These are phyloP conservation scores for Linum usitatissimum DNA, from an alignment of 345 rosid species.

Conservation along the genomic window DNA sequence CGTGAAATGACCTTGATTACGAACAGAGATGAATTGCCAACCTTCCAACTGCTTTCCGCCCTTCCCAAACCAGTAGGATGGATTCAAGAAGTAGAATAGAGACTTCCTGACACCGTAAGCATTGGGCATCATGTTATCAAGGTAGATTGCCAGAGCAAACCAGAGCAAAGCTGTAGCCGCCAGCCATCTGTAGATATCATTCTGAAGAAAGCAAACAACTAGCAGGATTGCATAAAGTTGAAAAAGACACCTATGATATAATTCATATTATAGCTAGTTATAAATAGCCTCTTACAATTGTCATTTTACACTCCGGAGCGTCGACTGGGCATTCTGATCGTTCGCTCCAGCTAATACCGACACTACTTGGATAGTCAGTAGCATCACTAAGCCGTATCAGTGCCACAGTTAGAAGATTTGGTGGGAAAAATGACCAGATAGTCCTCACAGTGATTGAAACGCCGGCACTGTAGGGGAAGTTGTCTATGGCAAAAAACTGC, in stretches of 20 bases:
- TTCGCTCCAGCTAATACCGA: slow-evolving; percentile 73
- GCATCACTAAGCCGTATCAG: slow-evolving; percentile 47
- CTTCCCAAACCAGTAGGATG: slow-evolving; percentile 78
- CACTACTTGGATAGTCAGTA: slow-evolving; percentile 51
- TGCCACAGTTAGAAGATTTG: slow-evolving; percentile 67
- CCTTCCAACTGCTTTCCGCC: slow-evolving; percentile 72
- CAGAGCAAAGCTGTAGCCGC: slow-evolving; percentile 45
- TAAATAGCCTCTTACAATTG: slow-evolving; percentile 40
- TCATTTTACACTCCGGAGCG: slow-evolving; percentile 41
- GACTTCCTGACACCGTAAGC: slow-evolving; percentile 73
- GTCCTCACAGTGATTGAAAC: slow-evolving; percentile 19
- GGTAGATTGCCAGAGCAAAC: slow-evolving; percentile 69
- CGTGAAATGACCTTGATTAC: too few species aligned
- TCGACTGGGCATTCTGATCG: slow-evolving; percentile 46
- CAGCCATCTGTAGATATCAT: slow-evolving; percentile 67
- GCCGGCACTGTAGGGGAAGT: slow-evolving; percentile 41
- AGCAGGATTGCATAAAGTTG: neutral
- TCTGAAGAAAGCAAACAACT: slow-evolving; percentile 36
- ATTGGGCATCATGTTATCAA: slow-evolving; percentile 74
- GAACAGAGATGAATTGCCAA: slow-evolving; percentile 16
- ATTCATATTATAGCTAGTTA: neutral
- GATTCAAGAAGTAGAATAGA: slow-evolving; percentile 56
- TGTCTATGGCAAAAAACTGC: slow-evolving; percentile 46
- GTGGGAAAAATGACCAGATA: slow-evolving; percentile 83
- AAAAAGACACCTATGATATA: too few species aligned